phyloP scores from a whole-genome alignment of 106 monocot species.

The Dendrobium nobile region DNA sequence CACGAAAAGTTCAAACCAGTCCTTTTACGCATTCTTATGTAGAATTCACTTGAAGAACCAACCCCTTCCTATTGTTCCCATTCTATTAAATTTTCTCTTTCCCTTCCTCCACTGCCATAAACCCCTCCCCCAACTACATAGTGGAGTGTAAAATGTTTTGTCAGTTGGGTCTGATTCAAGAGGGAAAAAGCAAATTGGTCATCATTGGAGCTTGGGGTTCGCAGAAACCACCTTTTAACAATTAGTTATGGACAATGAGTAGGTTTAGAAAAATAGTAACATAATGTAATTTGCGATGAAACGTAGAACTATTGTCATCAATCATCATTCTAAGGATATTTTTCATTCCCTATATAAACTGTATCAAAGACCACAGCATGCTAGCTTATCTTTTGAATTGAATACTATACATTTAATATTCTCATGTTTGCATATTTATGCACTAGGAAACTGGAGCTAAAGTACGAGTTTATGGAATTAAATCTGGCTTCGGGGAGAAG shows the following conservation, averaged over 20 bases:
- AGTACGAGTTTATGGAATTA: conserved; percentile 71
- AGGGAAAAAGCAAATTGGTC: not conserved
- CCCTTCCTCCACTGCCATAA: not conserved
- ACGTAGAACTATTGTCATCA: not conserved
- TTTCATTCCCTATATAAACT: not conserved
- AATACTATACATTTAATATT: not conserved
- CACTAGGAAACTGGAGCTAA: conserved; percentile 87
- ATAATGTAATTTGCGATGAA: not conserved
- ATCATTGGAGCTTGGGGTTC: not conserved
- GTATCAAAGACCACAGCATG: not conserved
- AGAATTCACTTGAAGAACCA: no score
- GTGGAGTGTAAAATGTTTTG: not conserved
- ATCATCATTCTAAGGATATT: not conserved
- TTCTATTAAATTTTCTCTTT: no score
- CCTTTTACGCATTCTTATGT: no score
- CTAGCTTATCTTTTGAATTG: not conserved
- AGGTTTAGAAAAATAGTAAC: not conserved
- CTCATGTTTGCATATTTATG: conserved; percentile 12
- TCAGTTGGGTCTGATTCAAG: not conserved
- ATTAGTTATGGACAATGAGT: not conserved
- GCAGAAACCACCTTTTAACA: not conserved
- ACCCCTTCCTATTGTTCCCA: no score
- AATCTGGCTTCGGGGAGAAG: conserved; percentile 59
- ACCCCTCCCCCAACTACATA: not conserved
- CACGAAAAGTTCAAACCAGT: no score